Evolutionary conservation across 164 flowering plant species (phyloP), one percentile per base, ranked within the genome.

Genomic region (Protea cynaroides): DNA sequence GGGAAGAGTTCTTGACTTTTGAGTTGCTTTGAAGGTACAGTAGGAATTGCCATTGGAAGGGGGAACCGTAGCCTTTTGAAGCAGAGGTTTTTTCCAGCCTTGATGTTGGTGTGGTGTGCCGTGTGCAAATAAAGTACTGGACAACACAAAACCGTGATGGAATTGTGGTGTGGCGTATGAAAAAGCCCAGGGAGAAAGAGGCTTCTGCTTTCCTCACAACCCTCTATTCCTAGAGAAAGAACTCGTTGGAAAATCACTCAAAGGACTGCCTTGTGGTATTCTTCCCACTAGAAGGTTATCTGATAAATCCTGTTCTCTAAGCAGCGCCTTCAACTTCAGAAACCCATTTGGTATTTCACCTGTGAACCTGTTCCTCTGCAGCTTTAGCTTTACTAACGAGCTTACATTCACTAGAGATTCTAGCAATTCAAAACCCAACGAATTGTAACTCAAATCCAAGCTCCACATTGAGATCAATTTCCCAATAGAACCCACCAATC

Each of bases 121-220:
- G 34, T 29, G 34, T 29, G 49, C 49, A 44, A n/a, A n/a, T n/a
- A n/a, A n/a, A n/a, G n/a, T n/a, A n/a, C n/a, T n/a, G n/a, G n/a
- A n/a, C n/a, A n/a, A n/a, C n/a, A n/a, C n/a, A n/a, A n/a, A n/a
- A n/a, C n/a, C n/a, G n/a, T n/a, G n/a, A n/a, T n/a, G n/a, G n/a
- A n/a, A n/a, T n/a, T n/a, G n/a, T n/a, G n/a, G n/a, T n/a, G n/a
- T n/a, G n/a, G n/a, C n/a, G n/a, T n/a, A n/a, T n/a, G n/a, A n/a
- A n/a, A n/a, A n/a, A n/a, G n/a, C n/a, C n/a, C 89, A 86, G 11
- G 87, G 86, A 51, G 65, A 22, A 55, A 84, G 86, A 49, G 92
- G 89, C 68, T n/a, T n/a, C n/a, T n/a, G n/a, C n/a, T 65, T 71
- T 44, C 89, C 89, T 61, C 92, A 82, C 65, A 86, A 61, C 25